These are phyloP conservation scores for Phytophthora pseudosyringae DNA, from an alignment of 352 stramenopile genomes.

Conservation along the genomic window DNA sequence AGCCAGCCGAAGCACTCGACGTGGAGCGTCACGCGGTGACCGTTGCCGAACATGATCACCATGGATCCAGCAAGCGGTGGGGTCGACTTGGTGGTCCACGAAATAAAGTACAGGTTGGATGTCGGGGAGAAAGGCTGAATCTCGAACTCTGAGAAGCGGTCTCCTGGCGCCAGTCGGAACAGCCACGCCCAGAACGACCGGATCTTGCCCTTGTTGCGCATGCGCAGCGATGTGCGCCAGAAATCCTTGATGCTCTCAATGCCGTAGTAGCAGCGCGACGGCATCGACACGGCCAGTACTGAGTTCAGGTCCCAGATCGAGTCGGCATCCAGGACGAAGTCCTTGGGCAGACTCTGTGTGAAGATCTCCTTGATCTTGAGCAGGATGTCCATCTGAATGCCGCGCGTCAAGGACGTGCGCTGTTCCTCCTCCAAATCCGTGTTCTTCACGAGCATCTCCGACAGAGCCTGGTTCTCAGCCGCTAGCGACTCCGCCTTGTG, in stretches of 20 bases:
- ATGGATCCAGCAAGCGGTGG: constrained; percentile 76
- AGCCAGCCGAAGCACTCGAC: constrained; percentile 88
- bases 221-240: constrained; percentile 82
- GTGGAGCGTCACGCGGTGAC: constrained; percentile 83
- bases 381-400: constrained; percentile 89
- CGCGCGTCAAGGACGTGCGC: constrained; percentile 68
- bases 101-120: constrained; percentile 85
- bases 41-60: constrained; percentile 87
- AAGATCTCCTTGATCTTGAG: constrained; percentile 91
- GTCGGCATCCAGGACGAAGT: constrained; percentile 86
- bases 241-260: constrained; percentile 91
- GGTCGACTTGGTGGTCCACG: constrained; percentile 85
- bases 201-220: constrained; percentile 91
- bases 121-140: constrained; percentile 77
- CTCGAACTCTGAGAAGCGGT: constrained; percentile 78
- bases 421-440: constrained; percentile 62
- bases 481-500: constrained; percentile 73
- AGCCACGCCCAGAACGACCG: constrained; percentile 88
- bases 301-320: constrained; percentile 89
- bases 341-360: constrained; percentile 83
- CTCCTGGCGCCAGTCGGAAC: constrained; percentile 74
- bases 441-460: constrained; percentile 80
- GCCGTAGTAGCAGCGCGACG: constrained; percentile 85
- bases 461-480: constrained; percentile 73
- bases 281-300: constrained; percentile 85